Evolutionary conservation across 208 protist genomes (phyloP).

Genomic region (Crithidia fasciculata): DNA sequence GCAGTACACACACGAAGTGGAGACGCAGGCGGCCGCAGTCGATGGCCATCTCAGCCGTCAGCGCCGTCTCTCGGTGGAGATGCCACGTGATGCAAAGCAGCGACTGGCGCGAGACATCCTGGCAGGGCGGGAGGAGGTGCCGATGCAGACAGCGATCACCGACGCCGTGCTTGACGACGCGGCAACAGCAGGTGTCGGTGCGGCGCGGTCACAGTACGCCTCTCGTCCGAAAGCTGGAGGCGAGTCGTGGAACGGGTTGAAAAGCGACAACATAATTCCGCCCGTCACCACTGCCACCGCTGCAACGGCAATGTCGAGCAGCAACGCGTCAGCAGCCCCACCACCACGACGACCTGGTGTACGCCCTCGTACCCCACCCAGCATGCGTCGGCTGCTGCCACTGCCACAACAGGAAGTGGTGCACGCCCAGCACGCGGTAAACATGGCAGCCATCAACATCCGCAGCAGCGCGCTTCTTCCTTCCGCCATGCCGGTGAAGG

Average conservation of each 20-base stretch:
- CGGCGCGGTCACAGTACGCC: too few species aligned
- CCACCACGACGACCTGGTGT: too few species aligned
- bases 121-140: conserved; percentile 20
- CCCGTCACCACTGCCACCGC: too few species aligned
- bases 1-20: conserved; percentile 19
- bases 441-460: conserved; percentile 6
- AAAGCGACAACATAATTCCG: background rate
- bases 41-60: conserved; percentile 37
- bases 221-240: background rate
- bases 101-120: conserved; percentile 19
- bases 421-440: conserved; percentile 7
- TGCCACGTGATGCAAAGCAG: conserved; percentile 10
- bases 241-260: background rate
- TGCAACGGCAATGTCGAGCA: too few species aligned
- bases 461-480: background rate
- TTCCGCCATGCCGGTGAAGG: background rate
- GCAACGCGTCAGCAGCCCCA: too few species aligned
- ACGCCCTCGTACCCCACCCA: conserved; percentile 1
- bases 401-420: background rate
- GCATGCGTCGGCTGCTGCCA: background rate
- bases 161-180: conserved; percentile 17
- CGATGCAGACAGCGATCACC: conserved; percentile 41
- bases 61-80: conserved; percentile 31
- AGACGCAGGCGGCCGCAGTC: conserved; percentile 36
- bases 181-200: background rate